Conservation (phyloP, 75 land plant genomes). For the Picea glauca region DNA sequence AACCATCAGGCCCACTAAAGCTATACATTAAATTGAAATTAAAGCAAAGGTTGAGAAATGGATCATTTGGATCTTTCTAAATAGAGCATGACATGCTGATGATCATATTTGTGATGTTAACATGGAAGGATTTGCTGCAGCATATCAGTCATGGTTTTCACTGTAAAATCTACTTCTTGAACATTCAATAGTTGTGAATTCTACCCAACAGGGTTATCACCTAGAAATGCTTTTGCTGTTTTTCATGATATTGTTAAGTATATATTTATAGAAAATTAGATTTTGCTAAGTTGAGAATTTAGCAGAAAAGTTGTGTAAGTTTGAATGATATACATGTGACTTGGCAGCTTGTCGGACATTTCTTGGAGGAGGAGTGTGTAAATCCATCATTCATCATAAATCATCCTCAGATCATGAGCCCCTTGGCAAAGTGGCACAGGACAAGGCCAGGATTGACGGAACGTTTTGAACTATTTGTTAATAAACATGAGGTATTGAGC, state of each 20-base stretch:
- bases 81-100: not conserved
- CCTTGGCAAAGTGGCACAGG: conserved; percentile 94
- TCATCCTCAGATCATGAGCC: conserved; percentile 97
- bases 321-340: not conserved
- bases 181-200: not conserved
- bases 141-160: not conserved
- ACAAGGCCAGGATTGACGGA: conserved; percentile 76
- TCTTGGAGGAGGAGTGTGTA: conserved; percentile 83
- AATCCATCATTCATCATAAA: conserved; percentile 93
- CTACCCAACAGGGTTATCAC: not conserved
- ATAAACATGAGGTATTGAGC: conserved; percentile 80
- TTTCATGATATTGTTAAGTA: not conserved
- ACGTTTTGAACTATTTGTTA: conserved; percentile 90
- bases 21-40: not conserved
- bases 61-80: not conserved
- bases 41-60: not conserved
- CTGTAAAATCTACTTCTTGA: not conserved
- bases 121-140: no score
- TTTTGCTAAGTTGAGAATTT: not conserved
- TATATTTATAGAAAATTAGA: not conserved
- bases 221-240: no score
- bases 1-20: not conserved
- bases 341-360: conserved; percentile 91
- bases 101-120: not conserved
- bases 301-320: not conserved